Percentiles rank a stretch among this genome's conserved stretches.
These are phyloP conservation scores for Leishmania lainsoni DNA, from an alignment of 208 protist genomes.

Conservation along the genomic window DNA sequence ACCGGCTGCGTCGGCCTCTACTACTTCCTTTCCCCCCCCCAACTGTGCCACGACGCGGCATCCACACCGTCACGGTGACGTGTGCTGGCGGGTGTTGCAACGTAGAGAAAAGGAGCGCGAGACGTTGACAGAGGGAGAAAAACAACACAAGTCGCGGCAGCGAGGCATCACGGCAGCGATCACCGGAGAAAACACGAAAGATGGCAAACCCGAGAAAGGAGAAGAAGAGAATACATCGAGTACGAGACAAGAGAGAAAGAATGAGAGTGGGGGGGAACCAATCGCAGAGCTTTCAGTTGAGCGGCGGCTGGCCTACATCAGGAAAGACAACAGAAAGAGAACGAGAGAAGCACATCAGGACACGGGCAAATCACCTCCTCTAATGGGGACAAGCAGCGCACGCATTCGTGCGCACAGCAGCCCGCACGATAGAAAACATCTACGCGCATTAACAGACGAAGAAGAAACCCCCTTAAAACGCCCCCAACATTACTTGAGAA, in stretches of 20 bases:
- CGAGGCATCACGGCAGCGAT: neutral
- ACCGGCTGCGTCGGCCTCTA: neutral
- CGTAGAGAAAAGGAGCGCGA: neutral
- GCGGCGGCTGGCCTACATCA: neutral
- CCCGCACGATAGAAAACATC: too few species aligned
- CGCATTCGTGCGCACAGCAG: neutral
- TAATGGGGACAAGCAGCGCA: neutral
- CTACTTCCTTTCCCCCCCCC: neutral
- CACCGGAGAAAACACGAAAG: neutral
- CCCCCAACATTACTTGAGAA: slow-evolving; percentile 45
- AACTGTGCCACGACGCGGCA: neutral
- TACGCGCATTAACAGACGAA: neutral
- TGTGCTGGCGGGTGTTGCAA: neutral
- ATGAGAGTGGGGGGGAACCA: slow-evolving; percentile 19
- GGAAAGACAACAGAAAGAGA: neutral
- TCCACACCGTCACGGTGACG: neutral
- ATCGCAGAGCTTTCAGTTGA: neutral
- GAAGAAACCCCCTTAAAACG: neutral
- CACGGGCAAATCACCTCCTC: neutral
- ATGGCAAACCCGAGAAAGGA: neutral
- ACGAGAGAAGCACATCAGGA: neutral
- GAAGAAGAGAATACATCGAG: neutral
- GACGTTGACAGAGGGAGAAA: neutral
- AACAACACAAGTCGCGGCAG: neutral
- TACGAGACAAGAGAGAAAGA: neutral